Evolutionary conservation across 2,329 filamentous ascomycete species (phyloP).

Genomic region (Aplosporella prunicola): DNA sequence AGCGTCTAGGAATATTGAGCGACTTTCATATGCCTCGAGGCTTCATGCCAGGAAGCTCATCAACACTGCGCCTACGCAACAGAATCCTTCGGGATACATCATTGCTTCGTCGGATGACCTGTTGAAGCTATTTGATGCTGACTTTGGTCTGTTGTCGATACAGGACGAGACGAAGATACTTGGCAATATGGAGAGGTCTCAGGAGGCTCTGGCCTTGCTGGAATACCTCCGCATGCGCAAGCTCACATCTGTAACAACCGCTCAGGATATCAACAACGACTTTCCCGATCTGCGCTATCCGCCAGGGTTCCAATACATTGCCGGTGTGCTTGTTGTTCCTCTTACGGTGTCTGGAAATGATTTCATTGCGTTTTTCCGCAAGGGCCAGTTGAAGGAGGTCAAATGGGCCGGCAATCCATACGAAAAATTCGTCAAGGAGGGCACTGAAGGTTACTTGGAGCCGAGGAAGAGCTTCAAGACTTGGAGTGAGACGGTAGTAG

Average conservation of each 20-base stretch:
- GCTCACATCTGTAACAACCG: conserved; percentile 65
- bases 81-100: conserved; percentile 82
- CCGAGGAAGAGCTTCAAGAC: conserved; percentile 69
- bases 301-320: conserved; percentile 69
- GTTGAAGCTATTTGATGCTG: conserved; percentile 73
- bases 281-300: conserved; percentile 74
- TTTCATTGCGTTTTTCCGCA: conserved; percentile 88
- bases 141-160: conserved; percentile 78
- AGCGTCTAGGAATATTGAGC: conserved; percentile 77
- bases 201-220: conserved; percentile 74
- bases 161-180: conserved; percentile 82
- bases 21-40: conserved; percentile 74
- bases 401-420: conserved; percentile 85
- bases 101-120: conserved; percentile 82
- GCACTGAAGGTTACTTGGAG: conserved; percentile 65
- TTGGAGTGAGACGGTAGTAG: conserved; percentile 73
- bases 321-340: conserved; percentile 73
- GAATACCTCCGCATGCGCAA: conserved; percentile 73
- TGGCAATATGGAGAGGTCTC: conserved; percentile 62
- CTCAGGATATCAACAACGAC: conserved; percentile 64
- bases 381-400: conserved; percentile 62
- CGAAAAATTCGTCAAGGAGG: conserved; percentile 64
- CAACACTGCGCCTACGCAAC: conserved; percentile 70
- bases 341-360: conserved; percentile 66
- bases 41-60: conserved; percentile 81